These are phyloP conservation scores for Verticillium dahliae DNA, from an alignment of 2,329 filamentous ascomycete genomes.

Conservation along the genomic window DNA sequence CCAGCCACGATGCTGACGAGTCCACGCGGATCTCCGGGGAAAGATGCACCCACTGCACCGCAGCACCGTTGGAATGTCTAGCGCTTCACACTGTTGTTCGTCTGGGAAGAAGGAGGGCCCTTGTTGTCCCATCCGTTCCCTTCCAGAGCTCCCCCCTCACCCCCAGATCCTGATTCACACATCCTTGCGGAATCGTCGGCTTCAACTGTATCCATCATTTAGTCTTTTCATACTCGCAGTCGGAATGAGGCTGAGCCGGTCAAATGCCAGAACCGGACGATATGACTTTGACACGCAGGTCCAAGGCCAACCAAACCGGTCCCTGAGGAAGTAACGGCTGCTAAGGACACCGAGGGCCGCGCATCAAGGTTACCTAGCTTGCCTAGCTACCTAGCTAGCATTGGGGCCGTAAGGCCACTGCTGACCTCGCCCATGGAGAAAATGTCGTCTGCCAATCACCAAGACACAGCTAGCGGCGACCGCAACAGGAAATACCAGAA, in stretches of 20 bases:
- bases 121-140: not conserved
- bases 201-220: not conserved
- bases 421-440: not conserved
- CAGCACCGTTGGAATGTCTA: not conserved
- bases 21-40: slow-evolving; percentile 3
- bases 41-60: not conserved
- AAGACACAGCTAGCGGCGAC: not conserved
- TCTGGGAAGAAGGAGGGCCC: not conserved
- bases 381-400: not conserved
- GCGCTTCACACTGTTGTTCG: not conserved
- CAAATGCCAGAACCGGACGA: not conserved
- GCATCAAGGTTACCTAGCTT: not conserved
- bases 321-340: not conserved
- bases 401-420: not conserved
- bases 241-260: not conserved
- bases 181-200: not conserved
- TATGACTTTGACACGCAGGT: not conserved
- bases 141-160: not conserved
- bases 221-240: not conserved
- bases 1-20: slow-evolving; percentile 2
- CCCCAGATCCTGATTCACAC: not conserved
- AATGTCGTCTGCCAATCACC: not conserved
- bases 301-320: too few species aligned
- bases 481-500: not conserved
- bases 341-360: not conserved